Evolutionary conservation across 169 alveolate species (phyloP), one percentile per base, ranked within the genome.

Genomic region (Haemoproteus tartakovskyi): DNA sequence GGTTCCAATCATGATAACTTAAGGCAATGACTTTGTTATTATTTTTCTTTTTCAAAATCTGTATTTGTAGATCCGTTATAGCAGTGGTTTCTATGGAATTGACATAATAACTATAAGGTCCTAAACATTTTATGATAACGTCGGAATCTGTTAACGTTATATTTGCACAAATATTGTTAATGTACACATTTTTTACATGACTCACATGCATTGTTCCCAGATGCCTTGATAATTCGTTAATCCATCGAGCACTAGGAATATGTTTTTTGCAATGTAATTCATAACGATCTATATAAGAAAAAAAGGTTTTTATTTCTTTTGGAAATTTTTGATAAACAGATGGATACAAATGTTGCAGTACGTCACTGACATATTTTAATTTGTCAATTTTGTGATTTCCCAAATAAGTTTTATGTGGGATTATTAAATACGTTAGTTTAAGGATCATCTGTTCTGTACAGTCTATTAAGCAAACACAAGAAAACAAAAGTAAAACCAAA

Each of bases 51-150:
- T 74, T 38, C 14, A 74, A 59, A 43, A 74, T 74, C 11, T 18
- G 19, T 46, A 14, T 56, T 33, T 56, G 54, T 26, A 74, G 59
- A 57, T 74, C 78, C 9, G 78, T 26, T 43, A 60, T 74, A 8
- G 84, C 54, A 27, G 84, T 74, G 1, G 48, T 56, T n/a, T 48
- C 74, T 38, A 74, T 19, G 1, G 93, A 89, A 59, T 64, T 86
- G 16, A 89, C 87, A 64, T 89, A 89, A 81, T 89, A 86, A 78
- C 91, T 89, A 74, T 78, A 89, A 9, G 93, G 93, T 1, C 92
- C 92, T 85, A 74, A 26, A 41, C 93, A 89, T 80, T 59, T 79
- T 14, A 89, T 78, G 9, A 80, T 79, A 16, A 87, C 80, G 9
- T 81, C 47, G n/a, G 74, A 56, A 2, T 81, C 89, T 27, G 85